Conservation (phyloP, 23 red algal species). For the Porphyridium purpureum region DNA sequence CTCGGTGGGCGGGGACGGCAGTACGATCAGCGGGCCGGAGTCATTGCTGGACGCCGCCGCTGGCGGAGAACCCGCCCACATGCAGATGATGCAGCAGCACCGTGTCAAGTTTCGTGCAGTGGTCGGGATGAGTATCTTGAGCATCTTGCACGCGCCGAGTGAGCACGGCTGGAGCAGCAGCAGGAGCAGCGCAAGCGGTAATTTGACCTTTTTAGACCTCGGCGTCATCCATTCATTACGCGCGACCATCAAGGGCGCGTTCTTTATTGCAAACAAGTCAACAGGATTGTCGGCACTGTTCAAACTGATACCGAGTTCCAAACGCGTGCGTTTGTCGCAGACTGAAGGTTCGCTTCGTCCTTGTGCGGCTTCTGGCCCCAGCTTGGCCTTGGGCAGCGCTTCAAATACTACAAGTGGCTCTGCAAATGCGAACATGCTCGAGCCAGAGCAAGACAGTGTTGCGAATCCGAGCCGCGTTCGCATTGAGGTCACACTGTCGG, state of each 20-base stretch:
- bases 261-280: constrained; percentile 1
- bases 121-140: constrained; percentile 2
- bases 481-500: neutral
- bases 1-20: too few species aligned
- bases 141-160: neutral
- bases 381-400: too few species aligned
- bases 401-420: too few species aligned
- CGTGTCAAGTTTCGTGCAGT: constrained; percentile 3
- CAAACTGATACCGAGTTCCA: neutral
- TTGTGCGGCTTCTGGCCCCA: neutral
- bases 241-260: neutral
- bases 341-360: neutral
- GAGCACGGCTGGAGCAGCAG: too few species aligned
- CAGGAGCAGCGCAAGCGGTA: too few species aligned
- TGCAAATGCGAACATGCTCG: too few species aligned
- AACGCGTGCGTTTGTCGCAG: constrained; percentile 2
- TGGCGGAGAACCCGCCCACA: too few species aligned
- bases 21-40: too few species aligned
- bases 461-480: too few species aligned
- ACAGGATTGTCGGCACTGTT: neutral
- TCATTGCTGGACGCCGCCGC: too few species aligned
- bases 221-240: neutral
- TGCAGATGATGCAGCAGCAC: too few species aligned
- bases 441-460: too few species aligned
- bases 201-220: constrained; percentile 6